phyloP scores from a whole-genome alignment of 345 rosid species.

The Mallotus nudiflorus region DNA sequence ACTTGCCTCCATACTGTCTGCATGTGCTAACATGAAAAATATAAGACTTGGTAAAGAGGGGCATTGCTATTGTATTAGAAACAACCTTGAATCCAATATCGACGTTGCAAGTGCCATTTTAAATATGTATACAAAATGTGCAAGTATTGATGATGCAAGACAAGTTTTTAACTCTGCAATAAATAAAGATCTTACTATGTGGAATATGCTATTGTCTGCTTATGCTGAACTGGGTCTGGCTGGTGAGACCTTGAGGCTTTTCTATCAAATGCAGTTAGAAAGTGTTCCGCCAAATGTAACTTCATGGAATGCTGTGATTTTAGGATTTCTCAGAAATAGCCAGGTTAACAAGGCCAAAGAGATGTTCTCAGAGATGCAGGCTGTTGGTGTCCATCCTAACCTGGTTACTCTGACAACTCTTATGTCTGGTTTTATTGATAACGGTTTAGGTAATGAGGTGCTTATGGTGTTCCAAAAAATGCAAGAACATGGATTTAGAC shows the following conservation, averaged over 20 bases:
- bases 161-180: slow-evolving; percentile 46
- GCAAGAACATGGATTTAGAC: slow-evolving; percentile 59
- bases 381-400: slow-evolving; percentile 46
- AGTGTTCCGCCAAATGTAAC: slow-evolving; percentile 56
- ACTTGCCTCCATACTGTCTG: slow-evolving; percentile 53
- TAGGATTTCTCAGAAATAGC: slow-evolving; percentile 56
- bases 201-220: slow-evolving; percentile 66
- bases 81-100: slow-evolving; percentile 49
- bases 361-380: slow-evolving; percentile 61
- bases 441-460: slow-evolving; percentile 44
- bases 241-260: slow-evolving; percentile 63
- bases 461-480: slow-evolving; percentile 43
- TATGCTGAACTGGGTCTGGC: slow-evolving; percentile 58
- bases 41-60: slow-evolving; percentile 54
- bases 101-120: slow-evolving; percentile 50
- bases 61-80: slow-evolving; percentile 66
- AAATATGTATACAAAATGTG: slow-evolving; percentile 70
- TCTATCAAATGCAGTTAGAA: slow-evolving; percentile 73
- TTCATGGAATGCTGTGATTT: slow-evolving; percentile 66
- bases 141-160: slow-evolving; percentile 47
- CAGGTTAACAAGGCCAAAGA: slow-evolving; percentile 56
- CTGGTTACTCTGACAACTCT: slow-evolving; percentile 57
- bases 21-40: slow-evolving; percentile 46
- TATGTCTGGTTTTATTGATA: slow-evolving; percentile 56
- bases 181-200: slow-evolving; percentile 48